Evolutionary conservation across 768 basidiomycete species (phyloP).

Genomic region (Trametes sanguinea): DNA sequence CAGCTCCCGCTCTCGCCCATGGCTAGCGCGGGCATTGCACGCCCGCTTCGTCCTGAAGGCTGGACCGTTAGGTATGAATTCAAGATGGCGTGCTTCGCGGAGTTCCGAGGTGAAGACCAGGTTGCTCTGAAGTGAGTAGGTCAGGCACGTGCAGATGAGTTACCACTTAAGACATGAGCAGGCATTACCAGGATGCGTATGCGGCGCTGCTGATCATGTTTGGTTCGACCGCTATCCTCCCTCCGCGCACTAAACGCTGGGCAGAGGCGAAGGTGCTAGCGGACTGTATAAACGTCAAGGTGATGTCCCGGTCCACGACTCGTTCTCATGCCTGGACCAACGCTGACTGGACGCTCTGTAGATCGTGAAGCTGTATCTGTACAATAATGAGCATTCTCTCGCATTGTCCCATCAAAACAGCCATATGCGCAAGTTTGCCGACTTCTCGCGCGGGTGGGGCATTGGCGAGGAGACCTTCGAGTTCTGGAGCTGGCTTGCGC

Average conservation of each 20-base stretch:
- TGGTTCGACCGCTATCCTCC: conserved; percentile 79
- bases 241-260: conserved; percentile 95
- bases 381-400: conserved; percentile 82
- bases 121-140: conserved; percentile 81
- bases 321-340: no score
- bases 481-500: conserved; percentile 95
- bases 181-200: conserved; percentile 96
- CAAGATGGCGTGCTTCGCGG: conserved; percentile 96
- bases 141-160: neutral
- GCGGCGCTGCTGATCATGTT: conserved; percentile 84
- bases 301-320: no score
- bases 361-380: conserved; percentile 90
- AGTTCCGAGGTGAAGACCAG: conserved; percentile 91
- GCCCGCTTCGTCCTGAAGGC: conserved; percentile 76
- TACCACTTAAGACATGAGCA: conserved; percentile 10
- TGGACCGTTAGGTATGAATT: conserved; percentile 98
- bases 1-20: conserved; percentile 50
- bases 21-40: conserved; percentile 40
- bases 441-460: conserved; percentile 89
- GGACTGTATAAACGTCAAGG: conserved; percentile 91
- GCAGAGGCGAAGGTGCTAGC: conserved; percentile 97
- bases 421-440: conserved; percentile 83
- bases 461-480: conserved; percentile 97
- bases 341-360: conserved; percentile 31
- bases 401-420: conserved; percentile 81